Evolutionary conservation across 441 rosid species (phyloP).

Genomic region (Cnidoscolus chayamansa): DNA sequence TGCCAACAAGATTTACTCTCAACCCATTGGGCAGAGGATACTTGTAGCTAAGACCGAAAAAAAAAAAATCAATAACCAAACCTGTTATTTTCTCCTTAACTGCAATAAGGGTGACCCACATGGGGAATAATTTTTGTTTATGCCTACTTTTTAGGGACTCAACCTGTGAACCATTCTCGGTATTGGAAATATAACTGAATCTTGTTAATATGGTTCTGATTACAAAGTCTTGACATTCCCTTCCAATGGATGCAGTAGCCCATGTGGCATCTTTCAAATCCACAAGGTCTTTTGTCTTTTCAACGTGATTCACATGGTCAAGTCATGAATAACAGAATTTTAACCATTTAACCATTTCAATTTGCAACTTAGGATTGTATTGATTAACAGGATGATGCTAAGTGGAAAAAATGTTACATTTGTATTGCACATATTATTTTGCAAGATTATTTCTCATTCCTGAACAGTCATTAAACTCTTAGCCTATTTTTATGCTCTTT

Average conservation of each 20-base stretch:
- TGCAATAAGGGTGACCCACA: neutral
- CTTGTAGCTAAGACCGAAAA: no score
- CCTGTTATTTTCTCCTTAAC: neutral
- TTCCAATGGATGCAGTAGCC: slow-evolving; percentile 8
- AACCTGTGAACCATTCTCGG: neutral
- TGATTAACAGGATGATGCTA: neutral
- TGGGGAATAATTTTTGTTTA: neutral
- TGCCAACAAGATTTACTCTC: no score
- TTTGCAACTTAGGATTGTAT: neutral
- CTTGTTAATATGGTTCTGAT: neutral
- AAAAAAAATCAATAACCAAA: neutral
- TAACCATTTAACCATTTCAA: neutral
- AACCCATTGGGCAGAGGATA: no score
- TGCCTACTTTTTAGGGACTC: neutral
- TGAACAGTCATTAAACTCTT: neutral
- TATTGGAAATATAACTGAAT: neutral
- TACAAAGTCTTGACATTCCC: neutral
- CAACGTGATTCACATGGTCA: neutral
- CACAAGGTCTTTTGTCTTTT: neutral
- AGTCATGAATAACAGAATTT: neutral
- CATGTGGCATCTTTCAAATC: neutral
- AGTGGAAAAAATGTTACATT: neutral
- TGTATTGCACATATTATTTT: neutral
- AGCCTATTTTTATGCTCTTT: slow-evolving; percentile 1
- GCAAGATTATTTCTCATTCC: neutral